Evolutionary conservation across 192 early-diverging fungal species (phyloP), one percentile per base, ranked within the genome.

Genomic region (Bifiguratus adelaidae): DNA sequence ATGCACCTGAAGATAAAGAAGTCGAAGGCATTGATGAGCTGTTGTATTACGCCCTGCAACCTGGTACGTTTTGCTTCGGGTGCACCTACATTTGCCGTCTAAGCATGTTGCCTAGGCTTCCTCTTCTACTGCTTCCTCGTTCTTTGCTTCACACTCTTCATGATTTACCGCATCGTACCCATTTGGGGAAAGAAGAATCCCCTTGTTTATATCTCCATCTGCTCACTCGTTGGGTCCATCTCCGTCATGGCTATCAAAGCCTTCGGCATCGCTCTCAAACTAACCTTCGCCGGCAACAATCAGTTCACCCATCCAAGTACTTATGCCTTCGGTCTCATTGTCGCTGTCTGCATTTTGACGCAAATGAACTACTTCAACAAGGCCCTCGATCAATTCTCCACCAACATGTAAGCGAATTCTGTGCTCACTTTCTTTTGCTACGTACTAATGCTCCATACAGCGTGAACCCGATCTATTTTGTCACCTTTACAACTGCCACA

Each of bases 361-460:
- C 94, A 97, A 70, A 88, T 95, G 81, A 97, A 97, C 64, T 97
- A 95, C 64, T 92, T 97, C 50, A 97, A 97, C 74, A 97, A 95
- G 70, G 90, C 94, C 15, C 66, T 97, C 23, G 90, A 89, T 52
- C 65, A 82, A 48, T 97, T 93, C 58, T 86, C 85, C 19, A 95
- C 94, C 38, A 93, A 92, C 56, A 60, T 89, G 75, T 74, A 70
- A 63, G 71, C 58, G 2, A 32, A 38, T 2, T 3, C 13, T 4
- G 15, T 44, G 19, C 1, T 44, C 11, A 13, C 42, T 16, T 44
- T 50, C 7, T 18, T 43, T 16, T 3, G 3, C 20, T 19, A 38
- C 2, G 2, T 21, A 23, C 18, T 48, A 15, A 41, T 28, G 26
- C 20, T 30, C 25, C 27, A 16, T 52, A 16, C 48, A 78, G 76